phyloP scores from a whole-genome alignment of 768 basidiomycete species.

The Suillus discolor region DNA sequence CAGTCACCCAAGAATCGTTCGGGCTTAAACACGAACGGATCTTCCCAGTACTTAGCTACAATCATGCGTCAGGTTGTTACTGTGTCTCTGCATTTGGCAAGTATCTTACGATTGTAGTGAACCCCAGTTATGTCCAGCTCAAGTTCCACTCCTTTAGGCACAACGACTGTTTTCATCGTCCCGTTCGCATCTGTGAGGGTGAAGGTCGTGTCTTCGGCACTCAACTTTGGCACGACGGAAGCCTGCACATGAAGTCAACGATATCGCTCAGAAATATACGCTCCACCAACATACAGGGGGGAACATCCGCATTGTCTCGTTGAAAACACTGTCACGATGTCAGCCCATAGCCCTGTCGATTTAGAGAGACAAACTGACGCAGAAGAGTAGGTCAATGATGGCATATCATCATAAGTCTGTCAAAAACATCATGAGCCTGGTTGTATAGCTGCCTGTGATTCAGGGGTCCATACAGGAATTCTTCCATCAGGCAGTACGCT shows the following conservation, averaged over 20 bases:
- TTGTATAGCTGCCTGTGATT: not conserved
- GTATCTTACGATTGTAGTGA: conserved; percentile 52
- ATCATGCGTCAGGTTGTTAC: not conserved
- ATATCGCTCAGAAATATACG: not conserved
- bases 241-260: conserved; percentile 29
- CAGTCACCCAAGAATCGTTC: conserved; percentile 55
- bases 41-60: conserved; percentile 40
- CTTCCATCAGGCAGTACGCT: conserved; percentile 24
- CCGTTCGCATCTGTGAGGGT: conserved; percentile 37
- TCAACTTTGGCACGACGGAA: conserved; percentile 43
- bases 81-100: not conserved
- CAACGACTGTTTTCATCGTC: conserved; percentile 38
- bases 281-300: conserved; percentile 26
- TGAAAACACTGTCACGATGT: conserved; percentile 26
- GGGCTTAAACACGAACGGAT: conserved; percentile 39
- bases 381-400: conserved; percentile 23
- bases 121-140: conserved; percentile 40
- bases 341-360: not conserved
- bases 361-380: conserved; percentile 21
- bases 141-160: conserved; percentile 47
- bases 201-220: conserved; percentile 48
- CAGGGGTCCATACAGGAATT: conserved; percentile 23
- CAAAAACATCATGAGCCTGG: not conserved
- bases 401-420: conserved; percentile 34
- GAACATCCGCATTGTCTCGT: conserved; percentile 35